Conservation (phyloP, 2,329 filamentous ascomycete genomes). For the Pseudocercospora eumusae region DNA sequence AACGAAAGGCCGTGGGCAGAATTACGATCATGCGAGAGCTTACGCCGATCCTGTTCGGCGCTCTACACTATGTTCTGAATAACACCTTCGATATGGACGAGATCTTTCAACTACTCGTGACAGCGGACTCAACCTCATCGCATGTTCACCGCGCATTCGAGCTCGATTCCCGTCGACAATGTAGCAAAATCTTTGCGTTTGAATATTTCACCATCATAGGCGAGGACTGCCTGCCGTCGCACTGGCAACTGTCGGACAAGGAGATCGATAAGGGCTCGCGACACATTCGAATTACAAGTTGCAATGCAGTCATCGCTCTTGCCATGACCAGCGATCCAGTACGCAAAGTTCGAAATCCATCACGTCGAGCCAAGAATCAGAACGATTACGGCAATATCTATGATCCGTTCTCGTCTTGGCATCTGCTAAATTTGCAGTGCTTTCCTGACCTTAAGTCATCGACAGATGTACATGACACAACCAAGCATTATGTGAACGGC, state of each 20-base stretch:
- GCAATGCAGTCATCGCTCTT: conserved; percentile 61
- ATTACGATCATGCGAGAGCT: conserved; percentile 65
- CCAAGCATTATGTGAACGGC: conserved; percentile 60
- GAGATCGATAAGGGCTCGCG: conserved; percentile 44
- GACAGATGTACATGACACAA: conserved; percentile 58
- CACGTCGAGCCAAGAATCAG: conserved; percentile 49
- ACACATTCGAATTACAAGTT: conserved; percentile 62
- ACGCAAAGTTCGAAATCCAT: conserved; percentile 53
- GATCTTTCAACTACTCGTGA: conserved; percentile 58
- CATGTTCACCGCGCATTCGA: conserved; percentile 51
- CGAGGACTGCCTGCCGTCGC: conserved; percentile 57
- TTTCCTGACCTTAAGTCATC: conserved; percentile 62
- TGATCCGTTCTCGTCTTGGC: conserved; percentile 62
- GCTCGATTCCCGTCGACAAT: conserved; percentile 51
- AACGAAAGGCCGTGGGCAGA: conserved; percentile 54
- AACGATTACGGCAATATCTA: conserved; percentile 55
- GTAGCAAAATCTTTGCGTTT: conserved; percentile 64
- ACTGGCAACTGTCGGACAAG: conserved; percentile 60
- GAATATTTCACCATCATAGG: conserved; percentile 66
- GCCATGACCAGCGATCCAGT: conserved; percentile 57
- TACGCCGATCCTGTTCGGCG: conserved; percentile 61
- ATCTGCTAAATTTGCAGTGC: conserved; percentile 61
- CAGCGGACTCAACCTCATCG: conserved; percentile 47
- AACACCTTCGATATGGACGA: conserved; percentile 64
- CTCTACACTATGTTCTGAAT: conserved; percentile 60